Evolutionary conservation across 306 rosid genomes (phyloP).

Genomic region (Hippophae gyantsensis): DNA sequence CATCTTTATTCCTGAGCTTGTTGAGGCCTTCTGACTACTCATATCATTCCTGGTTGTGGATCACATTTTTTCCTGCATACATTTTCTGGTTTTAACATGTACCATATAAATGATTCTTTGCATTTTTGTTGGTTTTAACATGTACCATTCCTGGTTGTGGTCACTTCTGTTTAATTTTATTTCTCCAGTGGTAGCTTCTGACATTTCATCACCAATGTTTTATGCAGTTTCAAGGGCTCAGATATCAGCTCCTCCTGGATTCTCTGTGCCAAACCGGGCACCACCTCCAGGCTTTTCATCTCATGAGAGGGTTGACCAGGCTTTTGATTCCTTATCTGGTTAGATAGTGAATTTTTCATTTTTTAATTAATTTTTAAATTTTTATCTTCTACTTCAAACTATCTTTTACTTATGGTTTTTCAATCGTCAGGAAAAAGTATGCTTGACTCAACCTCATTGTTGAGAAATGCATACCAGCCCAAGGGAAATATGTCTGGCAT

Average conservation of each 20-base stretch:
- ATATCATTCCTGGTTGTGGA: too few relatives aligned
- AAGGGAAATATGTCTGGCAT: conserved; percentile 40
- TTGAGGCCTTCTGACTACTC: not conserved
- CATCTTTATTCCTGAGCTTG: not conserved
- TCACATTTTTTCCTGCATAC: too few relatives aligned
- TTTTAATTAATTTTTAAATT: not conserved
- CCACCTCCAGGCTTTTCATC: conserved; percentile 89
- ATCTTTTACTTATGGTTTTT: too few relatives aligned
- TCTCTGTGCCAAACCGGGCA: conserved; percentile 61
- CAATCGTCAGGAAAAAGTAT: conserved; percentile 48
- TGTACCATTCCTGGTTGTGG: too few relatives aligned
- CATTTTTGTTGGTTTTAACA: too few relatives aligned
- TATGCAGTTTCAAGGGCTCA: conserved; percentile 68
- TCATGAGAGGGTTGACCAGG: conserved; percentile 57
- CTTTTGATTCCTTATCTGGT: conserved; percentile 62
- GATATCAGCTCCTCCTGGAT: conserved; percentile 80
- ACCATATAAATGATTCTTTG: too few relatives aligned
- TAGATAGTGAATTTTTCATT: conserved; percentile 15
- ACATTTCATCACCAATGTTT: not conserved
- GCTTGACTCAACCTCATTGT: conserved; percentile 40
- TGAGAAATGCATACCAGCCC: conserved; percentile 57
- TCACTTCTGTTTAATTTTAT: too few relatives aligned
- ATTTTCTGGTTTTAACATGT: too few relatives aligned
- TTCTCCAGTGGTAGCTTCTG: too few relatives aligned
- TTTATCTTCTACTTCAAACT: not conserved